A percentile compares a stretch with the other conserved stretches of the same genome.
These are phyloP conservation scores for Plectranthus barbatus DNA, from an alignment of 257 asterid species.

Conservation along the genomic window DNA sequence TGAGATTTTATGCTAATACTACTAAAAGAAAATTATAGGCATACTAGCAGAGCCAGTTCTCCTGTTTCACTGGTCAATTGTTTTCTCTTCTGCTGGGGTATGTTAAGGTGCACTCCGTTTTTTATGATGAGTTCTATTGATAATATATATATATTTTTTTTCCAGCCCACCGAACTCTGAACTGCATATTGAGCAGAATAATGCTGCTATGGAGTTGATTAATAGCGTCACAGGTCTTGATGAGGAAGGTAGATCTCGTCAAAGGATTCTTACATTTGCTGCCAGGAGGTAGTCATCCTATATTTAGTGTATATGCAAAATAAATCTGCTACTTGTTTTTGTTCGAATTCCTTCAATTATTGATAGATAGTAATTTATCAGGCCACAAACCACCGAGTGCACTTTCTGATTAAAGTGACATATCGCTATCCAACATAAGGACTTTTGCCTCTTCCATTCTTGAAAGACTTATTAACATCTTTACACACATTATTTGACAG, in stretches of 20 bases:
- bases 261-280: constrained; percentile 88
- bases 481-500: not conserved
- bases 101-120: not conserved
- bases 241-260: constrained; percentile 97
- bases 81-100: not conserved
- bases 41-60: not conserved
- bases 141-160: constrained; percentile 6
- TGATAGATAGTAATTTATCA: not conserved
- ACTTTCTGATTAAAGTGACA: constrained; percentile 1
- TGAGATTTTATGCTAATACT: not conserved
- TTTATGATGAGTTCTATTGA: constrained; percentile 7
- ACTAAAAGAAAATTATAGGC: not conserved
- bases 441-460: not conserved
- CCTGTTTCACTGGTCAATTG: not conserved
- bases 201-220: constrained; percentile 94
- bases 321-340: constrained; percentile 1
- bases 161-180: constrained; percentile 58
- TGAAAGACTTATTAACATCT: not conserved
- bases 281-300: constrained; percentile 67
- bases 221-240: constrained; percentile 84
- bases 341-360: not conserved
- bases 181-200: constrained; percentile 53
- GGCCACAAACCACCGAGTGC: not conserved
- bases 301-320: constrained; percentile 11
- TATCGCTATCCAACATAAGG: not conserved